These are phyloP conservation scores for Colletotrichum sp. DNA, from an alignment of 2,329 filamentous ascomycete species.

Conservation along the genomic window DNA sequence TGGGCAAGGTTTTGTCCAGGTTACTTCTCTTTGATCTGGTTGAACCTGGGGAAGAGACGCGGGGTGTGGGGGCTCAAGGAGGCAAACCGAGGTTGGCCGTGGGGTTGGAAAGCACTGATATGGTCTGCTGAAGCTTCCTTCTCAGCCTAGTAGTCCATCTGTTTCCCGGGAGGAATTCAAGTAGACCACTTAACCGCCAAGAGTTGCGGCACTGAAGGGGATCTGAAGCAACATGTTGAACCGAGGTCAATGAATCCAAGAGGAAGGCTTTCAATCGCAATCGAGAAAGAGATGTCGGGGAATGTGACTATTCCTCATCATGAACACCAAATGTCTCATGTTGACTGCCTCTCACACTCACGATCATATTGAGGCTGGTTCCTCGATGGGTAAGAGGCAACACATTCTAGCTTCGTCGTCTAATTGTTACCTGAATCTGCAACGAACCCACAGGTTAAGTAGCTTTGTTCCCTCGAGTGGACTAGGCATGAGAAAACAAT, in stretches of 20 bases:
- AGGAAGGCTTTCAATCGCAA: not conserved
- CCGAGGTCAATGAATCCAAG: not conserved
- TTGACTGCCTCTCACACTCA: not conserved
- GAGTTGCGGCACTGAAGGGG: not conserved
- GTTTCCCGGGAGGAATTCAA: not conserved
- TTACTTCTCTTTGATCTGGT: not conserved
- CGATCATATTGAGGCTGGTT: not conserved
- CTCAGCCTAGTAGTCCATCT: not conserved
- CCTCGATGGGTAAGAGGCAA: not conserved
- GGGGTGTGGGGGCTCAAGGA: conserved; percentile 5
- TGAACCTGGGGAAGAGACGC: not conserved
- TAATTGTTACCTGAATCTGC: not conserved
- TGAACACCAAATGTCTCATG: not conserved
- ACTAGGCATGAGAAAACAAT: not conserved
- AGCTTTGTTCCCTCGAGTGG: not conserved
- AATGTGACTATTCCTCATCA: not conserved
- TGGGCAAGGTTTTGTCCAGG: not conserved
- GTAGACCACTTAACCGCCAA: not conserved
- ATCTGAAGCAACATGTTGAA: not conserved
- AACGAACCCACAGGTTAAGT: not conserved
- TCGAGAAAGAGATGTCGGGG: not conserved
- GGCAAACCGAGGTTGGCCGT: not conserved
- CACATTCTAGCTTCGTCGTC: not conserved
- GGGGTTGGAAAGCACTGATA: not conserved
- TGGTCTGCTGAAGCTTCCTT: not conserved